These are phyloP conservation scores for Solidago caesia DNA, from an alignment of 129 eudicot genomes.

Conservation along the genomic window DNA sequence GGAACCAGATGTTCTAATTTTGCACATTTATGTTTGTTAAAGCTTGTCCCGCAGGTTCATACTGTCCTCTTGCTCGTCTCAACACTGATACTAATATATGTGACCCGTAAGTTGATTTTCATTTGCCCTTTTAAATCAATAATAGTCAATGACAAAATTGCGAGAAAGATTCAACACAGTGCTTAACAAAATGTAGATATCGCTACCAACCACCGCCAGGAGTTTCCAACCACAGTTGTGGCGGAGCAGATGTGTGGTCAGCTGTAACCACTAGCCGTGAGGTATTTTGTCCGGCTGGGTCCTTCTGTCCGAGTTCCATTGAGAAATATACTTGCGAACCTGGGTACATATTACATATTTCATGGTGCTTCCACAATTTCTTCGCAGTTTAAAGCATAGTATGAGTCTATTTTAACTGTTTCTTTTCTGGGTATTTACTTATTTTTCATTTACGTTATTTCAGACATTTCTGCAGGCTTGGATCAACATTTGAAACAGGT, in stretches of 20 bases:
- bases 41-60: constrained; percentile 92
- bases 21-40: constrained; percentile 25
- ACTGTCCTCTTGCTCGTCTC: constrained; percentile 75
- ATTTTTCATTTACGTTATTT: constrained; percentile 14
- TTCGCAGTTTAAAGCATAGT: constrained; percentile 11
- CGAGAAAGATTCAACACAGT: not conserved
- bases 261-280: constrained; percentile 58
- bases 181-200: constrained; percentile 45
- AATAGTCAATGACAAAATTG: no score
- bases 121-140: not conserved
- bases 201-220: constrained; percentile 83
- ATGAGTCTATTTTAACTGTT: constrained; percentile 3
- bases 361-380: constrained; percentile 28
- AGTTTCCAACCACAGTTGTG: constrained; percentile 63
- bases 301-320: constrained; percentile 70
- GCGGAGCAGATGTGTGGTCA: constrained; percentile 91
- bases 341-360: constrained; percentile 54
- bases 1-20: constrained; percentile 29
- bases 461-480: constrained; percentile 88
- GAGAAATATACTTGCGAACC: constrained; percentile 55
- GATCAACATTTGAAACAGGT: constrained; percentile 73
- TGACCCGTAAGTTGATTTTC: constrained; percentile 76
- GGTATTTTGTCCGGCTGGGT: constrained; percentile 87
- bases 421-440: constrained; percentile 7
- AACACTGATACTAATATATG: constrained; percentile 69